Percentiles rank a stretch among this genome's conserved stretches.
Evolutionary conservation across 495 filamentous ascomycete species (phyloP).

Genomic region (Patellaria atrata): DNA sequence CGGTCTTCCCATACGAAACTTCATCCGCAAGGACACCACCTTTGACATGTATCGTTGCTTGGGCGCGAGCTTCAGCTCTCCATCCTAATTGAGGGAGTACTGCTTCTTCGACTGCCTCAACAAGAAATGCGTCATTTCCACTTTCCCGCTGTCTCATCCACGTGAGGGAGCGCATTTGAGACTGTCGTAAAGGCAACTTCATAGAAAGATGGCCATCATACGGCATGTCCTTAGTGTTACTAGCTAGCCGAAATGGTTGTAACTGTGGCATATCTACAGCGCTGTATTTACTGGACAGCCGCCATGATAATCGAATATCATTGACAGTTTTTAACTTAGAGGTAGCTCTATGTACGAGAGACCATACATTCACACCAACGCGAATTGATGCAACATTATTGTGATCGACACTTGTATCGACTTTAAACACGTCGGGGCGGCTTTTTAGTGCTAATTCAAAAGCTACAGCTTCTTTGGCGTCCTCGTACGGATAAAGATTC

Average conservation of each 20-base stretch:
- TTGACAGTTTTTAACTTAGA: constrained; percentile 25
- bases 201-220: constrained; percentile 31
- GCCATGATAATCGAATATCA: constrained; percentile 30
- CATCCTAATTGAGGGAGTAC: constrained; percentile 42
- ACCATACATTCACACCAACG: constrained; percentile 40
- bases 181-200: constrained; percentile 29
- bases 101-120: constrained; percentile 59
- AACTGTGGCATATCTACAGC: constrained; percentile 20
- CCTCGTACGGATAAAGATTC: constrained; percentile 31
- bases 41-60: constrained; percentile 29
- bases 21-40: constrained; percentile 67
- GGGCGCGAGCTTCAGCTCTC: constrained; percentile 45
- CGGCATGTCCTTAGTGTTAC: constrained; percentile 31
- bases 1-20: constrained; percentile 74
- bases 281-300: constrained; percentile 34
- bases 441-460: constrained; percentile 37
- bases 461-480: constrained; percentile 29
- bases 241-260: constrained; percentile 28
- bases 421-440: constrained; percentile 34
- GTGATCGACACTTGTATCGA: constrained; percentile 28
- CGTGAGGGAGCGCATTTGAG: constrained; percentile 42
- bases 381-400: constrained; percentile 24
- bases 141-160: constrained; percentile 58
- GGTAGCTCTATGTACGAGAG: constrained; percentile 42
- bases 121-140: constrained; percentile 35